Conservation (phyloP, 305 asterid species). For the Solanum hybrid region DNA sequence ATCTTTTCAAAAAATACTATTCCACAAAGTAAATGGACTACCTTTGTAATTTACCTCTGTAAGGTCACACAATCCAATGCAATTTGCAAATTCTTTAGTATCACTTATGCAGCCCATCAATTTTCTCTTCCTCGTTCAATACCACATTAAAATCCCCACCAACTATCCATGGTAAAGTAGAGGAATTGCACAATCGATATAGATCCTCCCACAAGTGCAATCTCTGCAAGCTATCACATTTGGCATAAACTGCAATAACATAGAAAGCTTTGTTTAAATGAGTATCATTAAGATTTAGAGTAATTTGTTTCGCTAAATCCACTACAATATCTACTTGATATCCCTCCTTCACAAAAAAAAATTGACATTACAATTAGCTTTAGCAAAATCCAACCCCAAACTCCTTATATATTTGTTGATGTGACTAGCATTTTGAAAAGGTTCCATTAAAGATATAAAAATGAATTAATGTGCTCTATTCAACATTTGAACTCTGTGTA, state of each 20-base stretch:
- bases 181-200: background rate
- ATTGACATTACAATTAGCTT: no score
- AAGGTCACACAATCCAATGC: background rate
- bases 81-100: background rate
- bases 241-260: background rate
- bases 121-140: background rate
- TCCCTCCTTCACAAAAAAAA: no score
- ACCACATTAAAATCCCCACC: background rate
- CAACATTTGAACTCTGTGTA: no score
- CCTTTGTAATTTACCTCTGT: background rate
- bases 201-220: background rate
- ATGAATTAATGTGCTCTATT: background rate
- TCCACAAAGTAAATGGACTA: background rate
- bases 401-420: background rate
- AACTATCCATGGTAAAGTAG: no score
- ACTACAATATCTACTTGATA: background rate
- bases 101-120: background rate
- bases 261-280: background rate
- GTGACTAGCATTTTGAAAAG: background rate
- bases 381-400: no score
- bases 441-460: background rate
- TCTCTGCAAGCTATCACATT: background rate
- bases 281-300: background rate
- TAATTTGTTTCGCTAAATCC: background rate
- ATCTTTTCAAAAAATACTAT: background rate